These are phyloP conservation scores for Daldinia caldariorum DNA, from an alignment of 495 filamentous ascomycete genomes.

Conservation along the genomic window DNA sequence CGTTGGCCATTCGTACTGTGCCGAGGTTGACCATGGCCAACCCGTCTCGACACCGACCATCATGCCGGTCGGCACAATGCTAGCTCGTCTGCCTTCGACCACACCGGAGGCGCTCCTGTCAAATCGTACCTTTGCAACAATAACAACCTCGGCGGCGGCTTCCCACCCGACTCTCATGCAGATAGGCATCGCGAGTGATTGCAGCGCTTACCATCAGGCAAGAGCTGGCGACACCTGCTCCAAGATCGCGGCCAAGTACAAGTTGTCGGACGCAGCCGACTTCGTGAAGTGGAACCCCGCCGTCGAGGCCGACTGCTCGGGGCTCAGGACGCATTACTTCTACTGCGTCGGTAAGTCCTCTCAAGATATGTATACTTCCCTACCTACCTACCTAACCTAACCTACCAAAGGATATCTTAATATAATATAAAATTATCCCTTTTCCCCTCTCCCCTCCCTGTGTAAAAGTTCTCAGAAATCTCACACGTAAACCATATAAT, in stretches of 20 bases:
- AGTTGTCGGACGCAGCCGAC: not conserved
- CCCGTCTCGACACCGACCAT: not conserved
- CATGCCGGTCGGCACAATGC: not conserved
- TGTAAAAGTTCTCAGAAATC: too few relatives aligned
- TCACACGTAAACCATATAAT: not conserved
- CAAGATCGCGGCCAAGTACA: not conserved
- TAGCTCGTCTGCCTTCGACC: not conserved
- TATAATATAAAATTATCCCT: too few relatives aligned
- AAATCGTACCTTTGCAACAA: not conserved
- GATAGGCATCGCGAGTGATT: not conserved
- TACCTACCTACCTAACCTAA: too few relatives aligned
- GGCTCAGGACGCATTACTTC: not conserved
- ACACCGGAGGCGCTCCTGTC: not conserved
- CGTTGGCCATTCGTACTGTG: not conserved
- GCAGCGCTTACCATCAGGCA: not conserved
- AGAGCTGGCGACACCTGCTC: not conserved
- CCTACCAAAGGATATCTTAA: too few relatives aligned
- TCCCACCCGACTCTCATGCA: not conserved
- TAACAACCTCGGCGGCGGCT: not conserved
- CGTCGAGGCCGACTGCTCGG: not conserved
- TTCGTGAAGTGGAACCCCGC: not conserved
- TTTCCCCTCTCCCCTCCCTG: too few relatives aligned
- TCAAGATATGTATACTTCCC: not conserved
- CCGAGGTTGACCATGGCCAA: not conserved
- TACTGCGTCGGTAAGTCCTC: not conserved